Conservation (phyloP, 768 basidiomycete species). For the Lepiota brunneoincarnata region DNA sequence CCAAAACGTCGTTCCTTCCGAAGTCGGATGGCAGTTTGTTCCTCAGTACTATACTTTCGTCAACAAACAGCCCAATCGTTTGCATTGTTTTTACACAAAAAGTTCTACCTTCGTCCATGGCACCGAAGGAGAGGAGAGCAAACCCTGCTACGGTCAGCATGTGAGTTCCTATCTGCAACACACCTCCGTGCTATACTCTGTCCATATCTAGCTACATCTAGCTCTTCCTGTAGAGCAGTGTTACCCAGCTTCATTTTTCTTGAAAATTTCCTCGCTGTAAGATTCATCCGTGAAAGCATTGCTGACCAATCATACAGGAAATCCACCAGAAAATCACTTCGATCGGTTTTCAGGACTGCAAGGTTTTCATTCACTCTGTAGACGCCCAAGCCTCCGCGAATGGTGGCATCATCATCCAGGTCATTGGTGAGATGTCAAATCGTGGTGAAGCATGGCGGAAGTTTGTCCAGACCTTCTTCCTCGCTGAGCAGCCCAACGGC, state of each 20-base stretch:
- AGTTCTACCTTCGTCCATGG: slow-evolving; percentile 96
- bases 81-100: slow-evolving; percentile 99
- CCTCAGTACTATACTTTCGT: slow-evolving; percentile 99
- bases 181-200: slow-evolving; percentile 6
- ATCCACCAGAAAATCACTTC: slow-evolving; percentile 95
- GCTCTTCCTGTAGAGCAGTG: not conserved
- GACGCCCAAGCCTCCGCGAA: slow-evolving; percentile 95
- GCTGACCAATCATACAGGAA: slow-evolving; percentile 54
- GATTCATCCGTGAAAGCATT: not conserved
- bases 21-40: slow-evolving; percentile 99
- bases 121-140: slow-evolving; percentile 92
- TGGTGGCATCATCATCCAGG: slow-evolving; percentile 97
- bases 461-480: slow-evolving; percentile 99
- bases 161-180: slow-evolving; percentile 39
- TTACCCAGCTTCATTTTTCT: not conserved
- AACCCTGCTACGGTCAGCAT: slow-evolving; percentile 90
- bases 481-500: slow-evolving; percentile 97
- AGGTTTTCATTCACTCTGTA: slow-evolving; percentile 98
- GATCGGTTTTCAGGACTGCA: slow-evolving; percentile 94
- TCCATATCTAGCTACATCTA: slow-evolving; percentile 4
- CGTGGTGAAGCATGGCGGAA: slow-evolving; percentile 90
- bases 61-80: slow-evolving; percentile 94
- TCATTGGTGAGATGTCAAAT: slow-evolving; percentile 99
- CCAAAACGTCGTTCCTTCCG: slow-evolving; percentile 78
- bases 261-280: not conserved